Evolutionary conservation across 2,329 filamentous ascomycete genomes (phyloP), one percentile per base, ranked within the genome.

Genomic region (Lecanosticta acicola): DNA sequence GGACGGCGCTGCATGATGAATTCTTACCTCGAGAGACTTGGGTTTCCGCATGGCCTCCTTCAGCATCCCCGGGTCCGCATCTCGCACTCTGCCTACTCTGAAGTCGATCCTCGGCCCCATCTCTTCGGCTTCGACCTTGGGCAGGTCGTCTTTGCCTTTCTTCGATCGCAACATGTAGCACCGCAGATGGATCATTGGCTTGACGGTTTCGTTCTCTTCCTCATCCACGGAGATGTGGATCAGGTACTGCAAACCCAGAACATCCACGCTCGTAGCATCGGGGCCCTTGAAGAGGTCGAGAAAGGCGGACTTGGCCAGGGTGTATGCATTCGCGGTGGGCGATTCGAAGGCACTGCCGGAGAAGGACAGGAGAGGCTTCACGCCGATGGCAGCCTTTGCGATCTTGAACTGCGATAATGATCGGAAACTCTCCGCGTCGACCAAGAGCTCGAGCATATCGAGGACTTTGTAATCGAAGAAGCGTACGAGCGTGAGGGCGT

Each of bases 31-130:
- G 32, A 68, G 71, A 32, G 80, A 80, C 76, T 84, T 90, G 41
- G 87, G 78, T 73, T 84, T 88, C 78, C 84, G 87, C 79, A 96
- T 78, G 14, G 91, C 89, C 69, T 91, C 86, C 79, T 95, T 97
- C 77, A 85, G 78, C 70, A 87, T 79, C 10, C 78, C 78, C 60
- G 81, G 77, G 58, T 95, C 88, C 1, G 91, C 81, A 68, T 93
- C 84, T 63, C 81, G 81, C 55, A 84, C 73, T 58, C 93, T 82
- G 18, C 93, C 90, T 43, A 96, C 75, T 54, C 85, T 81, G 68
- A 96, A 90, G 71, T 96, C 89, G 71, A 97, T 88, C 54, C 91
- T 80, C 3, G 93, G 93, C 0, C 93, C 91, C 73, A 96, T 94
- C 72, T 96, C 90, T 68, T 95, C 89, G 46, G 97, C 78, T 67